Conservation (phyloP, 768 basidiomycete genomes). For the Boletellus sp. region DNA sequence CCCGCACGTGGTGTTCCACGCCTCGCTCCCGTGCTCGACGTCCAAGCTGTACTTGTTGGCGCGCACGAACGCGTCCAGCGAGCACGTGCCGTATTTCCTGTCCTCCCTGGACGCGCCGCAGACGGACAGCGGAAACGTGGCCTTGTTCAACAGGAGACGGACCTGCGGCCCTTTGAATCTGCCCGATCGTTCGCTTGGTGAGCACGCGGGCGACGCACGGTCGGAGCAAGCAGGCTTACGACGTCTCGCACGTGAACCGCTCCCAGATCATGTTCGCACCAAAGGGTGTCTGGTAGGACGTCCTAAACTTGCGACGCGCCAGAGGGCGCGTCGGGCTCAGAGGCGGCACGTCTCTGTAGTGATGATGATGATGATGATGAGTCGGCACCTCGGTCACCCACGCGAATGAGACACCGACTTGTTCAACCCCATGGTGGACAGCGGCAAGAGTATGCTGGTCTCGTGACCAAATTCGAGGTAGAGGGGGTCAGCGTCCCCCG, state of each 20-base stretch:
- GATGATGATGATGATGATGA: too few relatives aligned
- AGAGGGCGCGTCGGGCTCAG: constrained; percentile 28
- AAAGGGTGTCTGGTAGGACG: constrained; percentile 41
- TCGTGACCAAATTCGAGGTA: constrained; percentile 45
- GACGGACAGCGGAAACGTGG: constrained; percentile 34
- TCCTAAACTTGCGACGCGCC: constrained; percentile 34
- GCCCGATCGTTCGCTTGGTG: neutral
- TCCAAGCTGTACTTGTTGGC: constrained; percentile 18
- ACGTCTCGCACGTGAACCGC: constrained; percentile 7
- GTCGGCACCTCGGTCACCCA: neutral
- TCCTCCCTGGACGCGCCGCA: constrained; percentile 29
- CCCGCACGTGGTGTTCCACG: neutral
- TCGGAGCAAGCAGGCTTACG: neutral
- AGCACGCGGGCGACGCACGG: too few relatives aligned
- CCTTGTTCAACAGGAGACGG: constrained; percentile 37
- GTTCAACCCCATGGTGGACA: constrained; percentile 40
- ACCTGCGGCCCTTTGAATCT: constrained; percentile 32
- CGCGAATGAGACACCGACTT: constrained; percentile 23
- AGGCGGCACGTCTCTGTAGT: constrained; percentile 30
- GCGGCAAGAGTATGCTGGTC: constrained; percentile 36
- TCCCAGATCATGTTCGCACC: constrained; percentile 44
- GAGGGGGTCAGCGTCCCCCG: constrained; percentile 31
- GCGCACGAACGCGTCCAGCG: constrained; percentile 30
- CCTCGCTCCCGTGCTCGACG: neutral
- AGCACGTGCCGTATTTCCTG: constrained; percentile 31